Evolutionary conservation across 805 yeast genomes (phyloP).

Genomic region (Yarrowia alimentaria): DNA sequence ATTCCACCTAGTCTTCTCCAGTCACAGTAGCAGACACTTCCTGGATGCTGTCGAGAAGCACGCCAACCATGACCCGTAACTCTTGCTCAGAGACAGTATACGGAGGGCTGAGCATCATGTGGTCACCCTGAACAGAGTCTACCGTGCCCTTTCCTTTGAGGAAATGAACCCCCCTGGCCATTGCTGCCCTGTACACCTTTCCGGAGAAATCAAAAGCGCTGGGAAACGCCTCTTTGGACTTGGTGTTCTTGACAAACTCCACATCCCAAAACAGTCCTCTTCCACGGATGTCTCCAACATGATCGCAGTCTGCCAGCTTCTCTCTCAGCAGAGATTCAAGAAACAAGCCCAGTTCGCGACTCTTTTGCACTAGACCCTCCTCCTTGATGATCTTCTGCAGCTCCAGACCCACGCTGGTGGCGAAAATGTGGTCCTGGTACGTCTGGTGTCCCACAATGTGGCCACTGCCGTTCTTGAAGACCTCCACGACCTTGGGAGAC

Average conservation of each 20-base stretch:
- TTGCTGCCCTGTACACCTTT: constrained; percentile 5
- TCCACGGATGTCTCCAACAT: constrained; percentile 62
- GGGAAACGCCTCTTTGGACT: constrained; percentile 45
- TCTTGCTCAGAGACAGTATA: constrained; percentile 7
- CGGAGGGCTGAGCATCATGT: constrained; percentile 10
- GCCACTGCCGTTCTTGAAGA: constrained; percentile 6
- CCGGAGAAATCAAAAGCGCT: not conserved
- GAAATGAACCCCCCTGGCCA: constrained; percentile 9
- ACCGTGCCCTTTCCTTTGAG: constrained; percentile 3
- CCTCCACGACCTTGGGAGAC: constrained; percentile 15
- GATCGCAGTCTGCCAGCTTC: constrained; percentile 32
- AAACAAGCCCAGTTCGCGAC: not conserved
- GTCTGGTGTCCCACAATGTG: constrained; percentile 6
- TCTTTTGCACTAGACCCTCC: not conserved
- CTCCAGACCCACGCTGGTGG: constrained; percentile 10
- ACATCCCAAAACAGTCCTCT: constrained; percentile 59
- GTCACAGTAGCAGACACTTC: no score
- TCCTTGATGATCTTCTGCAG: constrained; percentile 28
- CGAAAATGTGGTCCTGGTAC: constrained; percentile 20
- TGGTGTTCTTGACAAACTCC: constrained; percentile 55
- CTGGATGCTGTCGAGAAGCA: no score
- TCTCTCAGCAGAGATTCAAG: constrained; percentile 4
- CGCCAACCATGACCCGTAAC: no score
- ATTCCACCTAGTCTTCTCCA: no score
- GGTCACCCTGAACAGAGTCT: constrained; percentile 10